These are phyloP conservation scores for Neltuma alba DNA, from an alignment of 306 rosid species.

Conservation along the genomic window DNA sequence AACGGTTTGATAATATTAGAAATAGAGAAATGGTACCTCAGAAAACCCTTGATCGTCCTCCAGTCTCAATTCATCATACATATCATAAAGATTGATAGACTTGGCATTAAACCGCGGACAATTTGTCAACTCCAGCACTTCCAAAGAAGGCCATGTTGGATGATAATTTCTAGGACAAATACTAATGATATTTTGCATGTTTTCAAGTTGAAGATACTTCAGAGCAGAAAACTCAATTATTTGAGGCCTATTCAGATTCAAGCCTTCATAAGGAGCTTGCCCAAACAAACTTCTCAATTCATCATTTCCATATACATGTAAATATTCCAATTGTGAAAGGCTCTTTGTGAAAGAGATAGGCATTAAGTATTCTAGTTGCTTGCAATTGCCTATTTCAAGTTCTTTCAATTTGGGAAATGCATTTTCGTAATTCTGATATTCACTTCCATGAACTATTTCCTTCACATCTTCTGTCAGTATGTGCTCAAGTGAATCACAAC, in stretches of 20 bases:
- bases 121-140: rapidly evolving
- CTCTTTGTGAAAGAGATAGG: not conserved
- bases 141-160: not conserved
- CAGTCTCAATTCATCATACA: not conserved
- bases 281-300: not conserved
- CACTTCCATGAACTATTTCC: not conserved
- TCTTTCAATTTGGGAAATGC: not conserved
- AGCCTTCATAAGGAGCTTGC: not conserved
- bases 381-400: not conserved
- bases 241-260: not conserved
- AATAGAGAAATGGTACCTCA: not conserved
- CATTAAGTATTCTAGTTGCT: conserved; percentile 20
- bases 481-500: not conserved
- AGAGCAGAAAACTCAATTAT: not conserved
- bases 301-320: not conserved
- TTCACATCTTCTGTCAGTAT: not conserved
- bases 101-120: not conserved
- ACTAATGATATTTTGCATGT: not conserved
- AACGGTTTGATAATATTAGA: too few relatives aligned
- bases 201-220: rapidly evolving
- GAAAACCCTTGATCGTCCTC: not conserved
- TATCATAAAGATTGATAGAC: not conserved
- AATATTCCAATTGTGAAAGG: not conserved
- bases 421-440: not conserved
- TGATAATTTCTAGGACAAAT: not conserved